Conservation (phyloP, 2,329 filamentous ascomycete genomes). For the Sclerotinia subarctica region DNA sequence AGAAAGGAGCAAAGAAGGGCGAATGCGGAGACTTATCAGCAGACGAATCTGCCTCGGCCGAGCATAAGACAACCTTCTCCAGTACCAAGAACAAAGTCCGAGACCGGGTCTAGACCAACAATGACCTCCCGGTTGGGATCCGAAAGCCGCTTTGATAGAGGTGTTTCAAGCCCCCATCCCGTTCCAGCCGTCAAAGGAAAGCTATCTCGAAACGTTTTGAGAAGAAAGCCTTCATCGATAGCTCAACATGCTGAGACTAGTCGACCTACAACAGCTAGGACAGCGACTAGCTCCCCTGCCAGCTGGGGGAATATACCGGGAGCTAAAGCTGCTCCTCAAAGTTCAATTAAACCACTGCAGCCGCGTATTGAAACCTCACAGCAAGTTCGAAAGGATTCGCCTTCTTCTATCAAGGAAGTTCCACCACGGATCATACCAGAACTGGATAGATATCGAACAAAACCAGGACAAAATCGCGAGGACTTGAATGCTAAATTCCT, state of each 20-base stretch:
- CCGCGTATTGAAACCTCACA: constrained; percentile 36
- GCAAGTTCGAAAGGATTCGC: constrained; percentile 32
- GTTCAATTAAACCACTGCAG: background rate
- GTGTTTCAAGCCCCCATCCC: background rate
- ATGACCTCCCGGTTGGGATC: constrained; percentile 32
- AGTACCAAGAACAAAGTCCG: constrained; percentile 24
- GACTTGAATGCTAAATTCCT: constrained; percentile 36
- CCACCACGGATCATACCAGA: constrained; percentile 51
- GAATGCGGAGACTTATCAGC: constrained; percentile 23
- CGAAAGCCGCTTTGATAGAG: constrained; percentile 26
- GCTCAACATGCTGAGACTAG: constrained; percentile 39
- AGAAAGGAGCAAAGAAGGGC: constrained; percentile 28
- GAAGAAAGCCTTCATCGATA: constrained; percentile 50
- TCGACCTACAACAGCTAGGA: constrained; percentile 30
- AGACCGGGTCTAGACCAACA: constrained; percentile 24
- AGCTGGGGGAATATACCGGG: constrained; percentile 26
- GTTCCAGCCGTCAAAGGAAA: constrained; percentile 32
- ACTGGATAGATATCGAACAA: constrained; percentile 57
- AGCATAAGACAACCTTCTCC: constrained; percentile 29
- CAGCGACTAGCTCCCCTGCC: constrained; percentile 27
- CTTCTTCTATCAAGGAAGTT: constrained; percentile 25
- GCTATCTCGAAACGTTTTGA: constrained; percentile 45
- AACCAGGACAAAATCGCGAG: constrained; percentile 41
- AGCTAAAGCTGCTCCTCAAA: constrained; percentile 15
- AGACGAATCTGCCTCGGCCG: constrained; percentile 30